Base-by-base conservation (phyloP, 768 basidiomycete species). In the Lyophyllum shimeji region DNA sequence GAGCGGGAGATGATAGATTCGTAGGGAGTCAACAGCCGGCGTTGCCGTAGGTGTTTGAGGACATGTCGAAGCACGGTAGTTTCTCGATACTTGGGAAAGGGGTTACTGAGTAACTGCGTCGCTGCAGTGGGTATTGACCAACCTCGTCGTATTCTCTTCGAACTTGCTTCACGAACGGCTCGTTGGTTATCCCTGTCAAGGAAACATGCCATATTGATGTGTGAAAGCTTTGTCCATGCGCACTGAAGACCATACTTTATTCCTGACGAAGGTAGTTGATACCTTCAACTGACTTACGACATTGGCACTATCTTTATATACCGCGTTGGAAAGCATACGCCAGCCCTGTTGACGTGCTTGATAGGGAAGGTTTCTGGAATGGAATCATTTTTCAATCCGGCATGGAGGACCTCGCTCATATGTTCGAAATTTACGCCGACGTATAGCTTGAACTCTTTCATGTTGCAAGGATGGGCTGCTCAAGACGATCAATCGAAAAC, bases 381-480 rank as follows among this genome's bases (percentile, higher is more conserved):
- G 1, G 73, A 54, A 58, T 90, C 87, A 60, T 93, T 90, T 68
- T 84, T 85, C 53, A 92, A 79, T 2, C 76, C 73, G 0, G 82
- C 68, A 48, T 83, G 82, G 9, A 92, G 72, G 31, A 88, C 81
- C 64, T 91, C 84, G 2, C 75, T 81, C 82, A 93, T 81, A 63
- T 82, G 80, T 61, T 89, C 84, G 56, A 82, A 77, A 21, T 80
- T 76, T 37, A 80, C 70, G 6, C 90, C 91, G 18, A 85, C 81
- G 55, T 81, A 84, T 11, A 92, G 65, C 66, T 85, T 86, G 75
- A 93, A 88, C 53, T 91, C 88, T 65, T 89, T 90, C 85, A 89
- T 85, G 63, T 91, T 91, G 65, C 91, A 93, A 29, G 89, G 89
- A 69, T 92, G 90, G 18, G 80, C 90, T 92, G 57, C n/a, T 56